Conservation (phyloP, 306 rosid genomes). For the Luffa acutangula region DNA sequence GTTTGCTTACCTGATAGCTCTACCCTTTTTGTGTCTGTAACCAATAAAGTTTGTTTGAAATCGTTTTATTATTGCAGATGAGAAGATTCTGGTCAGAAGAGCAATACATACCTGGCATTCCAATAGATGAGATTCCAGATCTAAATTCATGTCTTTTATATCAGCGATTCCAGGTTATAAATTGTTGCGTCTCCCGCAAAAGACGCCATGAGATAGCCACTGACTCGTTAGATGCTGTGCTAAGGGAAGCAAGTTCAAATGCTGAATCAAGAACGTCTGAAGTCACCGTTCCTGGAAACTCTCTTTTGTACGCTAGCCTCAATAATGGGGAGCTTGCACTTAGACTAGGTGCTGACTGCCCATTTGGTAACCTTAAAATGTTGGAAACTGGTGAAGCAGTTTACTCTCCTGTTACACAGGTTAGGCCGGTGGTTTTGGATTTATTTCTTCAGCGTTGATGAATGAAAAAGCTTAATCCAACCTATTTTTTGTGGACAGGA, state of each 20-base stretch:
- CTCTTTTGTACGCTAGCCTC: constrained; percentile 59
- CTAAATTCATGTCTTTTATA: constrained; percentile 73
- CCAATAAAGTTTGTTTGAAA: neutral
- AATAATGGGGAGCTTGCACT: constrained; percentile 75
- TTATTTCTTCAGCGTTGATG: neutral
- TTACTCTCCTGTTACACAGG: constrained; percentile 92
- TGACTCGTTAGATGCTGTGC: constrained; percentile 53
- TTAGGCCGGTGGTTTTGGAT: constrained; percentile 21
- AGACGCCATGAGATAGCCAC: constrained; percentile 59
- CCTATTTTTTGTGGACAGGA: constrained; percentile 34
- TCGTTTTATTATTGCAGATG: constrained; percentile 42
- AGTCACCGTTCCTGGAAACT: constrained; percentile 25
- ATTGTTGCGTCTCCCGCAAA: constrained; percentile 85
- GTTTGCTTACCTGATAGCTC: neutral
- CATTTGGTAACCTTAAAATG: constrained; percentile 50
- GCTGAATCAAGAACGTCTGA: constrained; percentile 21
- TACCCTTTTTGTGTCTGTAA: neutral
- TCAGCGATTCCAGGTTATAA: constrained; percentile 84
- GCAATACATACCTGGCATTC: constrained; percentile 55
- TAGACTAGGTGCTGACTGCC: constrained; percentile 69
- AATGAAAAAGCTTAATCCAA: neutral
- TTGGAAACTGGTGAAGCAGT: constrained; percentile 95
- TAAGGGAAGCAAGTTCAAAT: constrained; percentile 49
- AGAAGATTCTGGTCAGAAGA: constrained; percentile 74
- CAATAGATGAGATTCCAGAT: constrained; percentile 79